A percentile compares a stretch with the other conserved stretches of the same genome.
phyloP scores from a whole-genome alignment of 129 eudicot species.

The Arctium minus region DNA sequence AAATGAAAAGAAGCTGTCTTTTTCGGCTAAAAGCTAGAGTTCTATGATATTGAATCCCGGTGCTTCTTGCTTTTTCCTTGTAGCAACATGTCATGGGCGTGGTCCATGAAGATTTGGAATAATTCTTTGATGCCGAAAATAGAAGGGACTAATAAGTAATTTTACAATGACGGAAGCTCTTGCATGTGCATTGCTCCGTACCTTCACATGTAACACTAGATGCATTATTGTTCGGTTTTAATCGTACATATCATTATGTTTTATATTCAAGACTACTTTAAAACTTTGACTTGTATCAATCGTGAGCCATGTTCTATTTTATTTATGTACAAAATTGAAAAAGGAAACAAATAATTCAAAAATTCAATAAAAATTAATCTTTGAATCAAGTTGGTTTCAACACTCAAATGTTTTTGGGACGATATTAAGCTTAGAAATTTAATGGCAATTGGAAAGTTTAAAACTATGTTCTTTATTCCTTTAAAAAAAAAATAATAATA shows the following conservation, averaged over 20 bases:
- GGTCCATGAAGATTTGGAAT: background rate
- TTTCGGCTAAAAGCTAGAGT: background rate
- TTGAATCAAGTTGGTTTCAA: background rate
- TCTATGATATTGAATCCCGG: background rate
- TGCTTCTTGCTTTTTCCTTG: background rate
- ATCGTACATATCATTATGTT: background rate
- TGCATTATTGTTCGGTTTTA: background rate
- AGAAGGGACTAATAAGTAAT: background rate
- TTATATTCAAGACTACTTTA: background rate
- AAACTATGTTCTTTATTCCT: too few relatives aligned
- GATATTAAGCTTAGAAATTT: background rate
- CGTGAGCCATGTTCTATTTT: background rate
- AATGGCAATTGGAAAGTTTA: background rate
- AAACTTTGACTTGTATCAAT: background rate
- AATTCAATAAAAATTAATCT: background rate
- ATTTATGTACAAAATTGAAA: background rate
- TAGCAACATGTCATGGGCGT: background rate
- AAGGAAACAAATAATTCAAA: background rate
- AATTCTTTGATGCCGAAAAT: background rate
- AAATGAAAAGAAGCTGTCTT: background rate
- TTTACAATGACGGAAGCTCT: background rate
- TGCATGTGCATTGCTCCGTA: background rate
- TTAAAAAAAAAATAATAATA: too few relatives aligned
- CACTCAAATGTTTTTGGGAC: background rate
- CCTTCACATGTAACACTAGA: background rate